phyloP scores from a whole-genome alignment of 1,139 yeast species.

The Suhomyces anneliseae region DNA sequence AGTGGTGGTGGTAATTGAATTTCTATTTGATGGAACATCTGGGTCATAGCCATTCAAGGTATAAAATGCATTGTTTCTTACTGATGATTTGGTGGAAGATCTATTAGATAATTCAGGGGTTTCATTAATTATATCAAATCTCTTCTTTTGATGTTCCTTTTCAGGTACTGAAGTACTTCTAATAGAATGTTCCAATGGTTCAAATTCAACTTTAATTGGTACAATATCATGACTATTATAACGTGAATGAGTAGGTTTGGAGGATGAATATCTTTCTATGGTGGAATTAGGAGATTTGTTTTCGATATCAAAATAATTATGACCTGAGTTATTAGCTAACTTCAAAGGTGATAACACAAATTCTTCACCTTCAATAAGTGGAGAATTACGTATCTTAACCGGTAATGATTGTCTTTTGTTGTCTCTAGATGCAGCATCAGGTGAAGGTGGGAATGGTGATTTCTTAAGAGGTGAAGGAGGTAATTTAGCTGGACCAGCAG shows the following conservation, averaged over 20 bases:
- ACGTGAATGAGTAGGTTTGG: conserved; percentile 40
- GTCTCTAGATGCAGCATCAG: conserved; percentile 30
- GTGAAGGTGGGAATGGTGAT: conserved; percentile 34
- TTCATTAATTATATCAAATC: conserved; percentile 15
- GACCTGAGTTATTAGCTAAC: conserved; percentile 23
- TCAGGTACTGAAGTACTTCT: conserved; percentile 37
- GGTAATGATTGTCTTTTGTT: conserved; percentile 41
- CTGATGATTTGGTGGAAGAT: conserved; percentile 11
- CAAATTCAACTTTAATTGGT: conserved; percentile 49
- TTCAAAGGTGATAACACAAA: conserved; percentile 48
- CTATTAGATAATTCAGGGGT: conserved; percentile 2
- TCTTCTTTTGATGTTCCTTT: conserved; percentile 12
- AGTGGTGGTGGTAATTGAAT: conserved; percentile 21
- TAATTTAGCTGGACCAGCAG: conserved; percentile 7
- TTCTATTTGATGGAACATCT: conserved; percentile 21
- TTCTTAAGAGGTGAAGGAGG: not conserved
- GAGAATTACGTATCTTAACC: conserved; percentile 24
- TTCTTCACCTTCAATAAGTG: conserved; percentile 27
- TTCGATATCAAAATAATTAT: conserved; percentile 22
- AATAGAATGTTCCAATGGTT: conserved; percentile 20
- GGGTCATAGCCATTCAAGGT: conserved; percentile 24
- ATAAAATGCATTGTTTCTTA: conserved; percentile 26
- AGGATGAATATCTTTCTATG: conserved; percentile 27
- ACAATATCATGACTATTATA: conserved; percentile 47
- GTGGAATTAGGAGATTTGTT: conserved; percentile 7